A percentile compares a stretch with the other conserved stretches of the same genome.
phyloP scores from a whole-genome alignment of 345 rosid species.

The Arabidopsis arenosa region DNA sequence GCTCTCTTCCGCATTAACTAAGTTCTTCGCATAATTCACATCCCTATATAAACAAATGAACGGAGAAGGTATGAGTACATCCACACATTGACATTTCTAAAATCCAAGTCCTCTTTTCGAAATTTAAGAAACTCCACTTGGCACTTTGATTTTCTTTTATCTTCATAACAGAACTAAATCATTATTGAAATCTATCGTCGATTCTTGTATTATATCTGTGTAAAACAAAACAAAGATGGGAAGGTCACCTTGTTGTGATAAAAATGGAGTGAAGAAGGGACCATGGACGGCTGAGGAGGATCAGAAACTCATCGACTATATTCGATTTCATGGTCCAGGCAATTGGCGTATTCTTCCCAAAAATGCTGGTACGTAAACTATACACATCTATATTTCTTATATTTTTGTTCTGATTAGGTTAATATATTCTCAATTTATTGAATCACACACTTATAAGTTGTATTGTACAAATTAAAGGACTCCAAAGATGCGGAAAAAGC shows the following conservation, averaged over 20 bases:
- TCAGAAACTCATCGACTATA: conserved; percentile 60
- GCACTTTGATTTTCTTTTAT: background rate
- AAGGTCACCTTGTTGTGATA: conserved; percentile 85
- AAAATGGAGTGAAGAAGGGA: conserved; percentile 81
- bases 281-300: conserved; percentile 90
- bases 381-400: background rate
- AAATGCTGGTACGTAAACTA: conserved; percentile 63
- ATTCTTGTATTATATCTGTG: background rate
- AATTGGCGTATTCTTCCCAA: conserved; percentile 81
- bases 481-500: conserved; percentile 96
- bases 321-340: conserved; percentile 70
- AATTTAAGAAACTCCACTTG: conserved; percentile 4
- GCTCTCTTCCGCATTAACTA: conserved; percentile 20
- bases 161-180: background rate
- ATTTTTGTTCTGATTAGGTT: background rate
- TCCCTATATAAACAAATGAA: conserved; percentile 32
- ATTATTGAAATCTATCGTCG: background rate
- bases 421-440: background rate
- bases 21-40: conserved; percentile 23
- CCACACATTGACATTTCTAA: conserved; percentile 40
- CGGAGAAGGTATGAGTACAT: conserved; percentile 30
- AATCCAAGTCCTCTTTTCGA: conserved; percentile 33
- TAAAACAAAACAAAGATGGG: conserved; percentile 53
- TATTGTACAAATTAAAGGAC: conserved; percentile 54
- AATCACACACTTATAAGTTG: conserved; percentile 9